phyloP scores from a whole-genome alignment of 169 alveolate species.

The Plasmodium gonderi region DNA sequence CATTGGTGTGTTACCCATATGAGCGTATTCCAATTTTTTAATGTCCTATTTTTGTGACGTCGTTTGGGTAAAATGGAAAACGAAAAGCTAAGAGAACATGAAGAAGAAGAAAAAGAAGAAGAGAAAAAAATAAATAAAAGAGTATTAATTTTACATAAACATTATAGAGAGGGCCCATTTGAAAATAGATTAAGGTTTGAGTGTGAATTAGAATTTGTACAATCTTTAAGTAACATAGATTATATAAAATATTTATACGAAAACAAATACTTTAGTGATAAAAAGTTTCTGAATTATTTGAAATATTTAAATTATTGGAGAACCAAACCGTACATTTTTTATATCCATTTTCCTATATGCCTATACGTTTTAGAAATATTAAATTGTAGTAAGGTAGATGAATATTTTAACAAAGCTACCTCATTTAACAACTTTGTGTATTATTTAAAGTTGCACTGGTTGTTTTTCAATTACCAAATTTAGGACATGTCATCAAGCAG shows the following conservation, averaged over 20 bases:
- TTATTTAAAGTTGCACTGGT: slow-evolving; percentile 64
- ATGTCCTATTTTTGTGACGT: neutral
- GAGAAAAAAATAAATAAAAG: slow-evolving; percentile 26
- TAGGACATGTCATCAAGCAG: neutral
- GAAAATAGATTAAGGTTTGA: slow-evolving; percentile 82
- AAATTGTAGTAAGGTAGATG: slow-evolving; percentile 61
- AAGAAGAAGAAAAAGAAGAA: slow-evolving; percentile 10
- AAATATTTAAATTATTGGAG: slow-evolving; percentile 83
- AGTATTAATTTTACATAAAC: slow-evolving; percentile 34
- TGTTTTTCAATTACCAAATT: slow-evolving; percentile 41
- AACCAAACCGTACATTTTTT: slow-evolving; percentile 77
- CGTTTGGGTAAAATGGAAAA: slow-evolving; percentile 41
- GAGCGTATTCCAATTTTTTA: neutral
- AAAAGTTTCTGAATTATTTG: slow-evolving; percentile 78
- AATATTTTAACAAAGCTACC: slow-evolving; percentile 30
- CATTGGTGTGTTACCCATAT: neutral
- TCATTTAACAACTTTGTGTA: slow-evolving; percentile 55
- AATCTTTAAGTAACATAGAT: slow-evolving; percentile 81
- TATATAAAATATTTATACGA: slow-evolving; percentile 78
- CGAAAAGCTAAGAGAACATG: neutral
- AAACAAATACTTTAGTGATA: slow-evolving; percentile 79
- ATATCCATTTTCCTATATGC: slow-evolving; percentile 80
- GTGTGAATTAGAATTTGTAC: slow-evolving; percentile 85
- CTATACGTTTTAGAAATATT: slow-evolving; percentile 81
- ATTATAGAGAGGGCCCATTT: slow-evolving; percentile 61